Evolutionary conservation across 371 early-diverging fungal species (phyloP), one percentile per base, ranked within the genome.

Genomic region (Actinomucor elegans): DNA sequence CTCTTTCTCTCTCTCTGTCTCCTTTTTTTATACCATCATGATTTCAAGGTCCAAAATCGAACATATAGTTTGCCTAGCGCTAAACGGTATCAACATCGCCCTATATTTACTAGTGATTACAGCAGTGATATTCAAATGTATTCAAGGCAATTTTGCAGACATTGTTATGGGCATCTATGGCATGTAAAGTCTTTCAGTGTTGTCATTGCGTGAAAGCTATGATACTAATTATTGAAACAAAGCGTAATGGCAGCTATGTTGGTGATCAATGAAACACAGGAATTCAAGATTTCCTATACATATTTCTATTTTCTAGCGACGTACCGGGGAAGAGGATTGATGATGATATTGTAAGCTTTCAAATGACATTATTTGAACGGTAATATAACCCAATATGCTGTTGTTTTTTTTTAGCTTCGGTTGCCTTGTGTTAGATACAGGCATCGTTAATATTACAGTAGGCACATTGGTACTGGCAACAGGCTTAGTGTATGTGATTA

Each of bases 141-240:
- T 69, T 4, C 20, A 57, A 3, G 57, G 62, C 8, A 60, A 63
- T 17, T 75, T 75, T 37, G 64, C 72, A 17, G 64, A 64, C 11
- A 69, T 75, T 23, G 71, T 71, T 3, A 36, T 75, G 42, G 64
- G 67, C n/a, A 75, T 75, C 15, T 75, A 75, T 55, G 72, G 67
- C 54, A 65, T 64, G 75, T 75, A 67, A n/a, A 64, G 37, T 41
- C 4, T 41, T 14, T n/a, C 34, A 34, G 41, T 38, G 4, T 21
- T 9, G 12, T 11, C 12, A 3, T 11, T 8, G 11, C n/a, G n/a
- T 40, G 4, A 8, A 12, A 2, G 20, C 1, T 26, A 26, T 14
- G 1, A 14, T 7, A n/a, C 26, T 41, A 41, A 41, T 23, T 3
- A 6, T 14, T 41, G 11, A 4, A 26, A 9, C 9, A 41, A 38